These are phyloP conservation scores for Hygrocybe punicea DNA, from an alignment of 768 basidiomycete genomes.

Conservation along the genomic window DNA sequence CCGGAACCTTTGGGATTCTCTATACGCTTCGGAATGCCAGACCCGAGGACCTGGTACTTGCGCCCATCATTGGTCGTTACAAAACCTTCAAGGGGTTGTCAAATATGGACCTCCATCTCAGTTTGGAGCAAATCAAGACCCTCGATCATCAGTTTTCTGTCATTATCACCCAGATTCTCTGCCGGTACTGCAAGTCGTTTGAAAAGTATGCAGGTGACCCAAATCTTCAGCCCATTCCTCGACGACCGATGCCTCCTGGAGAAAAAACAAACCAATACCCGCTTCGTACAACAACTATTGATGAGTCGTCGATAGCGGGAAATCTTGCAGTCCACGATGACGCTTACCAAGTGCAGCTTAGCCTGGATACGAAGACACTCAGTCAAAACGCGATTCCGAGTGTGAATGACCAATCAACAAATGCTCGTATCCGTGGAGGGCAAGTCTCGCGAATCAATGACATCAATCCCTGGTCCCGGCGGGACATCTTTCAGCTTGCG, in stretches of 20 bases:
- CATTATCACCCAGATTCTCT: conserved; percentile 5
- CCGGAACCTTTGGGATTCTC: conserved; percentile 32
- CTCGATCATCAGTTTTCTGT: conserved; percentile 3
- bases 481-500: conserved; percentile 22
- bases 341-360: too few species aligned
- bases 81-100: conserved; percentile 8
- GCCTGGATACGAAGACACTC: conserved; percentile 6
- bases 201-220: background rate
- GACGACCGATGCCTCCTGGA: conserved; percentile 17
- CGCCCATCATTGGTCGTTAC: conserved; percentile 16
- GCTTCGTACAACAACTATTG: conserved; percentile 23
- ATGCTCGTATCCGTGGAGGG: too few species aligned
- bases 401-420: too few species aligned
- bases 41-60: conserved; percentile 11
- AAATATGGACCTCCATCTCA: conserved; percentile 12
- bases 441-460: conserved; percentile 17
- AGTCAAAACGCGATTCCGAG: conserved; percentile 5
- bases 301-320: conserved; percentile 21
- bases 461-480: conserved; percentile 19
- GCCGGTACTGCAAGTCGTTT: conserved; percentile 1
- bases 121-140: conserved; percentile 1
- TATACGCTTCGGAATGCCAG: conserved; percentile 25
- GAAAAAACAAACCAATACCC: conserved; percentile 24
- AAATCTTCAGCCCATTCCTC: conserved; percentile 14
- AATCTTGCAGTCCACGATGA: too few species aligned